phyloP scores from a whole-genome alignment of 2,329 filamentous ascomycete species.

The Tricladium varicosporioides region DNA sequence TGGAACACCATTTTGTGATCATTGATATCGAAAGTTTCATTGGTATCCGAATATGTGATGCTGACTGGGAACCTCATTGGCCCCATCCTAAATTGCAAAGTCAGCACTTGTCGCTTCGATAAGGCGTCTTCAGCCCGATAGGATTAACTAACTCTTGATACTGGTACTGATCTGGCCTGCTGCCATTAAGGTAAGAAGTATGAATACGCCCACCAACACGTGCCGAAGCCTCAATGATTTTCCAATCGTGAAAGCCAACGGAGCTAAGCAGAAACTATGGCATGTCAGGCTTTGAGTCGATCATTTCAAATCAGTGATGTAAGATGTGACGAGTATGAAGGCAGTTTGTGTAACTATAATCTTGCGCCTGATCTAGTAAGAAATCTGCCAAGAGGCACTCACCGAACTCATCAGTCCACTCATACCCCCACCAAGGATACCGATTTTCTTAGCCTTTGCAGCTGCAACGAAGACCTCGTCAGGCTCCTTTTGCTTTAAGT shows the following conservation, averaged over 20 bases:
- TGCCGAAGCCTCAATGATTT: constrained; percentile 59
- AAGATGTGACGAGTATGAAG: not conserved
- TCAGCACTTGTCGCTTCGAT: not conserved
- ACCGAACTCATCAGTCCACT: constrained; percentile 55
- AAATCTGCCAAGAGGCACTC: constrained; percentile 1
- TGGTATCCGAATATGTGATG: constrained; percentile 32
- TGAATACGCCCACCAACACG: constrained; percentile 63
- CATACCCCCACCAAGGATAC: constrained; percentile 66
- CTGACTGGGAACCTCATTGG: constrained; percentile 61
- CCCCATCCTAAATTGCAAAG: not conserved
- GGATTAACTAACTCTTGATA: constrained; percentile 51
- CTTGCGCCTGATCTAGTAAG: not conserved
- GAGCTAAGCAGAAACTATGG: constrained; percentile 43
- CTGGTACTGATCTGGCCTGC: constrained; percentile 56
- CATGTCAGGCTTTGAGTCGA: not conserved
- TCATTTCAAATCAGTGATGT: not conserved
- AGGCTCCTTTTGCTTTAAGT: constrained; percentile 54
- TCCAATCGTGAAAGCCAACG: constrained; percentile 49
- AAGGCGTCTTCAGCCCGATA: constrained; percentile 3
- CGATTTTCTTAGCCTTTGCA: constrained; percentile 57
- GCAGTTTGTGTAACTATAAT: not conserved
- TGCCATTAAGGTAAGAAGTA: constrained; percentile 59
- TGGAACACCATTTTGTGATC: constrained; percentile 66
- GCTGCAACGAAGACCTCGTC: constrained; percentile 49
- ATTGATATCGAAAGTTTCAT: constrained; percentile 47